Evolutionary conservation across 139 green algal genomes (phyloP).

Genomic region (Chlamydomonas applanata): DNA sequence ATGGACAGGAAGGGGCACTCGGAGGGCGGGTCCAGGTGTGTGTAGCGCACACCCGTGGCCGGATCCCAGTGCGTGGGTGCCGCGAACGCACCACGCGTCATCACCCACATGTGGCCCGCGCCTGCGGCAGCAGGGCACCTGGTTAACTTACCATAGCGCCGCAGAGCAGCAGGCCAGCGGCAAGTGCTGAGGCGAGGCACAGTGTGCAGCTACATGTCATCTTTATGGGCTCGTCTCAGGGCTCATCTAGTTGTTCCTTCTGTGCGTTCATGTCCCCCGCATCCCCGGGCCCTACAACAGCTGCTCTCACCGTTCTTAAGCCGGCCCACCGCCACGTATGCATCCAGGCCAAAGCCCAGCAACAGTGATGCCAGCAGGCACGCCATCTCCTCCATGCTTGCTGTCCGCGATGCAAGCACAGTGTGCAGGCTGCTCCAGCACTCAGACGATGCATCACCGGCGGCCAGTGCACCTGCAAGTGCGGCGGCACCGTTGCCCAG

Average conservation of each 20-base stretch:
- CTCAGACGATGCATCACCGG: constrained; percentile 10
- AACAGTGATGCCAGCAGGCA: constrained; percentile 32
- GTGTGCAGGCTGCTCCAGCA: constrained; percentile 45
- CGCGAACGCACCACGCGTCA: constrained; percentile 30
- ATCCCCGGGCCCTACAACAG: no score
- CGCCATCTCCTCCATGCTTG: constrained; percentile 18
- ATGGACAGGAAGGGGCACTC: constrained; percentile 44
- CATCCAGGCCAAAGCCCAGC: constrained; percentile 62
- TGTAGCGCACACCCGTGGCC: constrained; percentile 28
- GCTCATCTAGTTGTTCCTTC: no score
- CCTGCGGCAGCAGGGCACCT: not conserved
- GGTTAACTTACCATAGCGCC: no score
- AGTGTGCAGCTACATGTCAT: no score
- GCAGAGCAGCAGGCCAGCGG: no score
- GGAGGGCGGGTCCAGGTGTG: constrained; percentile 18
- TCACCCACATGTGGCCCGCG: constrained; percentile 47
- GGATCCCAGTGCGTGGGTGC: constrained; percentile 53
- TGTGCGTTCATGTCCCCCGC: no score
- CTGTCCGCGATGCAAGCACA: constrained; percentile 25
- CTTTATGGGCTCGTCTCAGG: no score
- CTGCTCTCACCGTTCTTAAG: constrained; percentile 15
- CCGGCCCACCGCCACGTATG: constrained; percentile 47
- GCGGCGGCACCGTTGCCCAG: constrained; percentile 6
- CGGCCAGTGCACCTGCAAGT: constrained; percentile 13
- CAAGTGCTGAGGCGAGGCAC: no score